A percentile compares a stretch with the other conserved stretches of the same genome.
These are phyloP conservation scores for Aciculoconidium aculeatum DNA, from an alignment of 805 yeast genomes.

Conservation along the genomic window DNA sequence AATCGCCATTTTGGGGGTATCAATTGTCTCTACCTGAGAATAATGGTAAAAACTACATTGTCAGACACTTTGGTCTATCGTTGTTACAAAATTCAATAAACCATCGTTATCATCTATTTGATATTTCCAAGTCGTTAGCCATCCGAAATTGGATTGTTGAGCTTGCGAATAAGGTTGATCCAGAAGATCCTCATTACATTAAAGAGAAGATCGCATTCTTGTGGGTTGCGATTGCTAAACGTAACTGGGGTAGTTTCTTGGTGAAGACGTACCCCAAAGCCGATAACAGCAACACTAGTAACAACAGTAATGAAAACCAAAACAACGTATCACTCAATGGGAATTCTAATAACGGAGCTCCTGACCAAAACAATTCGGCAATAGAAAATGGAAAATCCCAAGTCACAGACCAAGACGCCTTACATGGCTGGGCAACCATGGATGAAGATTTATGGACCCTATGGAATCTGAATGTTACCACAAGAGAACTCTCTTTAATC, in stretches of 20 bases:
- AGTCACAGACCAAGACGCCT: conserved; percentile 41
- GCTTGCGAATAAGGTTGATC: conserved; percentile 52
- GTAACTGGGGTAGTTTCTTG: conserved; percentile 83
- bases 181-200: conserved; percentile 80
- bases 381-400: conserved; percentile 12
- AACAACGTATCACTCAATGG: conserved; percentile 3
- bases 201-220: conserved; percentile 84
- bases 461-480: conserved; percentile 61
- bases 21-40: conserved; percentile 66
- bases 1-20: conserved; percentile 90
- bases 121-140: conserved; percentile 52
- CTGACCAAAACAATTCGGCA: conserved; percentile 4
- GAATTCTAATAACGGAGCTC: conserved; percentile 5
- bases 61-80: conserved; percentile 86
- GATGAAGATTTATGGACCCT: conserved; percentile 67
- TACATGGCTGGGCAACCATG: conserved; percentile 82
- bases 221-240: conserved; percentile 89
- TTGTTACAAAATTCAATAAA: conserved; percentile 69
- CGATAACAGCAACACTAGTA: too few relatives aligned
- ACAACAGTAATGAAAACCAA: neutral
- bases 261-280: conserved; percentile 19
- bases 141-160: conserved; percentile 83
- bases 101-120: conserved; percentile 49
- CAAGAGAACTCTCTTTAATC: conserved; percentile 72
- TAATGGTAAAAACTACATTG: conserved; percentile 55